Conservation (phyloP, 768 basidiomycete species). For the Cystobasidiopsis lactophilus region DNA sequence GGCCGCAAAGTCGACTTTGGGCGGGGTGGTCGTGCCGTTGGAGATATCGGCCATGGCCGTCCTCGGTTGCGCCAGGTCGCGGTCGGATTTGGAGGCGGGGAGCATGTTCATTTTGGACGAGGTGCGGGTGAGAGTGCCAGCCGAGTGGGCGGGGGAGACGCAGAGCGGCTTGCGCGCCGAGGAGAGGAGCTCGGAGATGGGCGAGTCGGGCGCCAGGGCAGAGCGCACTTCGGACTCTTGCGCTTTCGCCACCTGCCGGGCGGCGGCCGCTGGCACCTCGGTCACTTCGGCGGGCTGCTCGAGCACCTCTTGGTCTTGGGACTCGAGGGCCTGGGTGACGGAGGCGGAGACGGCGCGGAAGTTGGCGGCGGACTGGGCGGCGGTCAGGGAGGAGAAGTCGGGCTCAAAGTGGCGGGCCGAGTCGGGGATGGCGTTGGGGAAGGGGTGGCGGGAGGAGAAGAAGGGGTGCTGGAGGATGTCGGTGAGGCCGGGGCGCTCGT, state of each 20-base stretch:
- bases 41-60: neutral
- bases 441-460: constrained; percentile 38
- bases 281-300: constrained; percentile 5
- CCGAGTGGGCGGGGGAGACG: constrained; percentile 14
- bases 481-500: constrained; percentile 55
- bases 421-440: constrained; percentile 58
- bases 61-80: constrained; percentile 1
- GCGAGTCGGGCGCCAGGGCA: constrained; percentile 83
- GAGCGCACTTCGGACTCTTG: constrained; percentile 83
- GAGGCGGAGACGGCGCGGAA: constrained; percentile 27
- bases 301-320: constrained; percentile 34
- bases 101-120: neutral
- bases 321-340: neutral
- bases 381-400: constrained; percentile 47
- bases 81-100: neutral
- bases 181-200: constrained; percentile 69
- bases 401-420: constrained; percentile 55
- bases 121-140: neutral
- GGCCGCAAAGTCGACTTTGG: no score
- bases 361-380: constrained; percentile 42
- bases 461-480: constrained; percentile 67
- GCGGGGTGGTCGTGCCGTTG: no score
- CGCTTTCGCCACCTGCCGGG: neutral
- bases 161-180: constrained; percentile 21
- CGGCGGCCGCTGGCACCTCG: neutral